Percentiles rank a stretch among this genome's conserved stretches.
These are phyloP conservation scores for Microbotryum lychnidis-dioicae DNA, from an alignment of 1,284 basidiomycete species.

Conservation along the genomic window DNA sequence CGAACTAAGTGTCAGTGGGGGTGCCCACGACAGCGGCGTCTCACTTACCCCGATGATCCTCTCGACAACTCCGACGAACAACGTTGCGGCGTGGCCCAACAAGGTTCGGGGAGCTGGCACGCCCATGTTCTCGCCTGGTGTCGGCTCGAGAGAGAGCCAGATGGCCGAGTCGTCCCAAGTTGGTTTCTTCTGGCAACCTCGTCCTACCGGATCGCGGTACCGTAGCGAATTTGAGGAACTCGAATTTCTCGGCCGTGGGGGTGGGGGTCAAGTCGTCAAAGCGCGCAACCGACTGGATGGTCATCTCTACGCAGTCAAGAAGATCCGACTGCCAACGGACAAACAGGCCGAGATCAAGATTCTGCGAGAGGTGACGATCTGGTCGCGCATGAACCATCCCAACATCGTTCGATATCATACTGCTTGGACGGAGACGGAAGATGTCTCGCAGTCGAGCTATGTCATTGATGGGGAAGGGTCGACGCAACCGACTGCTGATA, in stretches of 20 bases:
- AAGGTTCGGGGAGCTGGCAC: conserved; percentile 8
- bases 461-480: background rate
- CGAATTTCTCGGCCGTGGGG: conserved; percentile 35
- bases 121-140: background rate
- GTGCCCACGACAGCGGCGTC: background rate
- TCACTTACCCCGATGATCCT: background rate
- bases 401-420: conserved; percentile 33
- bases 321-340: conserved; percentile 33
- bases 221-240: conserved; percentile 35
- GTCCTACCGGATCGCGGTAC: conserved; percentile 25
- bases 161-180: conserved; percentile 13
- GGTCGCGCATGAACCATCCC: conserved; percentile 34
- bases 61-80: conserved; percentile 23
- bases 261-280: conserved; percentile 36
- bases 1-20: conserved; percentile 21
- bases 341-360: conserved; percentile 31
- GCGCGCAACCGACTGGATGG: conserved; percentile 36
- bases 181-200: conserved; percentile 34
- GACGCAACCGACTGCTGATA: background rate
- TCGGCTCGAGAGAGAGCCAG: conserved; percentile 6
- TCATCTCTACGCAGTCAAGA: conserved; percentile 34
- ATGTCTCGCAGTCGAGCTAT: background rate
- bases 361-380: conserved; percentile 35
- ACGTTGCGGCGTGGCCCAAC: conserved; percentile 5
- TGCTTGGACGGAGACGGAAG: conserved; percentile 32